These are phyloP conservation scores for Didymella pomorum DNA, from an alignment of 2,329 filamentous ascomycete species.

Conservation along the genomic window DNA sequence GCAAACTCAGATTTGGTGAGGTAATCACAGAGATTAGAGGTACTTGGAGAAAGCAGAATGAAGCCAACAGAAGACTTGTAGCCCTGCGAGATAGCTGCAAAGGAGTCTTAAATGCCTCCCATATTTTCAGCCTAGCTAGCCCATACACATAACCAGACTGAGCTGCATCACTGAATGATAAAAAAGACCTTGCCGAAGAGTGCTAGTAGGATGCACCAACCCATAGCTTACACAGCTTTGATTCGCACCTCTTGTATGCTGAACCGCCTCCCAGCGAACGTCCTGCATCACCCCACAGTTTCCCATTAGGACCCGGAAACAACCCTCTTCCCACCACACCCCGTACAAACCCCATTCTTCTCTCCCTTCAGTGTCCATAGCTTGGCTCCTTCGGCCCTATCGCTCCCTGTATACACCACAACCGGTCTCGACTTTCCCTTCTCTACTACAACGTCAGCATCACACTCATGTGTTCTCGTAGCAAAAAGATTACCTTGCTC, in stretches of 20 bases:
- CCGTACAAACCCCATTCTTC: constrained; percentile 13
- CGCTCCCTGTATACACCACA: constrained; percentile 6
- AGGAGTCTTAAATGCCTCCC: too few relatives aligned
- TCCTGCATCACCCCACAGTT: neutral
- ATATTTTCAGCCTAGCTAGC: too few relatives aligned
- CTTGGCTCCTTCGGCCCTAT: constrained; percentile 8
- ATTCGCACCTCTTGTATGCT: neutral
- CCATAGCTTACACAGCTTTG: neutral
- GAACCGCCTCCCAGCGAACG: neutral
- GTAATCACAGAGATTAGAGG: too few relatives aligned
- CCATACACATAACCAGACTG: too few relatives aligned
- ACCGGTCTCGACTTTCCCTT: constrained; percentile 1
- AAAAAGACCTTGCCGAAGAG: too few relatives aligned
- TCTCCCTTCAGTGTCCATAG: constrained; percentile 15
- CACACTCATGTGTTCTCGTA: neutral
- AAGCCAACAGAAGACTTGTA: too few relatives aligned
- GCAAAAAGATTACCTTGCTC: constrained; percentile 21
- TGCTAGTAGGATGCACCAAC: too few relatives aligned
- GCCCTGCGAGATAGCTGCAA: too few relatives aligned
- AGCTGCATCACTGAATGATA: too few relatives aligned
- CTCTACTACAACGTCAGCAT: constrained; percentile 4
- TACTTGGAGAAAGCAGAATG: too few relatives aligned
- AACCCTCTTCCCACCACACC: constrained; percentile 14
- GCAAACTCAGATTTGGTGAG: too few relatives aligned
- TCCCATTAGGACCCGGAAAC: neutral